Conservation (phyloP, 1,284 basidiomycete species). For the Ceraceosorus guamensis region DNA sequence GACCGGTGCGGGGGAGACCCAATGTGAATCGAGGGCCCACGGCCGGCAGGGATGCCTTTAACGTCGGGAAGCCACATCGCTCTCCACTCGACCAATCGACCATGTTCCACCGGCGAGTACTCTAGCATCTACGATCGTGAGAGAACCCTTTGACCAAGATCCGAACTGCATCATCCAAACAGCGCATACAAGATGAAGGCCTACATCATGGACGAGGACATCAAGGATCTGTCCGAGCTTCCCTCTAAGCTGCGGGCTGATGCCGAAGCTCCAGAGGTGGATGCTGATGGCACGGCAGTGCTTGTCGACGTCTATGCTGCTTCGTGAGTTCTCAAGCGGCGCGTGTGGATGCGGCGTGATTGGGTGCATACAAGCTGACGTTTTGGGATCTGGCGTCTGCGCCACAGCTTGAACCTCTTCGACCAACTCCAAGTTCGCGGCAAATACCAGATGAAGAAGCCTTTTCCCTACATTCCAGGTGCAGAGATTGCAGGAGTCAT, state of each 20-base stretch:
- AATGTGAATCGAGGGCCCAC: too few species aligned
- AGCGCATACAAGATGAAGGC: constrained; percentile 22
- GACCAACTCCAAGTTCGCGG: constrained; percentile 38
- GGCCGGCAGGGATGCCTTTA: too few species aligned
- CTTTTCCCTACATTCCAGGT: constrained; percentile 39
- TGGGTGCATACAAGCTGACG: too few species aligned
- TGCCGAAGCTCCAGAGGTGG: constrained; percentile 23
- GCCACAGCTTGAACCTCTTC: constrained; percentile 17
- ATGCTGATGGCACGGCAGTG: constrained; percentile 25
- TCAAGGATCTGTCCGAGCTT: constrained; percentile 24
- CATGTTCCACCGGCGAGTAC: too few species aligned
- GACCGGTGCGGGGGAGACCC: too few species aligned
- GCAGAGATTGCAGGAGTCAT: constrained; percentile 75
- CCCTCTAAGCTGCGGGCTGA: constrained; percentile 21
- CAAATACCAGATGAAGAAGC: constrained; percentile 40
- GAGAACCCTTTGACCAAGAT: too few species aligned
- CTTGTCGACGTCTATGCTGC: constrained; percentile 51
- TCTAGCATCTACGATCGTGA: too few species aligned
- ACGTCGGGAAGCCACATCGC: too few species aligned
- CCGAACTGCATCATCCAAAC: too few species aligned
- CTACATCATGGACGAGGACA: constrained; percentile 37
- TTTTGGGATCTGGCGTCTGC: too few species aligned
- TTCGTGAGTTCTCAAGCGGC: background rate
- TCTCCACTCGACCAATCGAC: too few species aligned
- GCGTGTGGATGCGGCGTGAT: too few species aligned